A percentile compares a stretch with the other conserved stretches of the same genome.
phyloP scores from a whole-genome alignment of 306 rosid species.

The Lotus japonicus region DNA sequence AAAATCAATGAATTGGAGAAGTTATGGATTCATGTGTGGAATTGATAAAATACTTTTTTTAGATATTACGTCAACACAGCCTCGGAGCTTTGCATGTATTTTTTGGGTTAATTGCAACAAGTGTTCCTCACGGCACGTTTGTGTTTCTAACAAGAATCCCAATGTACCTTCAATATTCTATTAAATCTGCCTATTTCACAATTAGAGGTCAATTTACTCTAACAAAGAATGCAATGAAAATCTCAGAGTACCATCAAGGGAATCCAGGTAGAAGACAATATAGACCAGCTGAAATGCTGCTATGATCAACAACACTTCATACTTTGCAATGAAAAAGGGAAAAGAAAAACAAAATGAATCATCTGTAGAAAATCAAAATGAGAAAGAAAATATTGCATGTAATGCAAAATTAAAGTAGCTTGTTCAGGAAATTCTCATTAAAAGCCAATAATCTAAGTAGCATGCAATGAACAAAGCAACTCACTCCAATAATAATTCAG shows the following conservation, averaged over 20 bases:
- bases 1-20: not conserved
- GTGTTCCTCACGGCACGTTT: too few relatives aligned
- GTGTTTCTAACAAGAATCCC: not conserved
- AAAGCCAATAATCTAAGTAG: constrained; percentile 21
- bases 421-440: constrained; percentile 6
- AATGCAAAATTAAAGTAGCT: constrained; percentile 13
- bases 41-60: too few relatives aligned
- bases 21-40: too few relatives aligned
- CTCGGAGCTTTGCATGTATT: too few relatives aligned
- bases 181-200: not conserved
- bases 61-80: too few relatives aligned
- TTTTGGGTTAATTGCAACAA: too few relatives aligned
- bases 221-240: not conserved
- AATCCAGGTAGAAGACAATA: not conserved
- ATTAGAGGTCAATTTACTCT: not conserved
- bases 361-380: not conserved
- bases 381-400: not conserved
- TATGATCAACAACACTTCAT: not conserved
- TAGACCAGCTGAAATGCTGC: not conserved
- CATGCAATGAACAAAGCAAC: constrained; percentile 29
- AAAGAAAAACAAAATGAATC: not conserved
- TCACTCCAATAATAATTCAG: constrained; percentile 27
- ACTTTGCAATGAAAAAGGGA: not conserved
- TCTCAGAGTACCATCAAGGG: not conserved
- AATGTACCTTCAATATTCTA: not conserved